These are phyloP conservation scores for Neocallimastix lanati DNA, from an alignment of 192 early-diverging fungal species.

Conservation along the genomic window DNA sequence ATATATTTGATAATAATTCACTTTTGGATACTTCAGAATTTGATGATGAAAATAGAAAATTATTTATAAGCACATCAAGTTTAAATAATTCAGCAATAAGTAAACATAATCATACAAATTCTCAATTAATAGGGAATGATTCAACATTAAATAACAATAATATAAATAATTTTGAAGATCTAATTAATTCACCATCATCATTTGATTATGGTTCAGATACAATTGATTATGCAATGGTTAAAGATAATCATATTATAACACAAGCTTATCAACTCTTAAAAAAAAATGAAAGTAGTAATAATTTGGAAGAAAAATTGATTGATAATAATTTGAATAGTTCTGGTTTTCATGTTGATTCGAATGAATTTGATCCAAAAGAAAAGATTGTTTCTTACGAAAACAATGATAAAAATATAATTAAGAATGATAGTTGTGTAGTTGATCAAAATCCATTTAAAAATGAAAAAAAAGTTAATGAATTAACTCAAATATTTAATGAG, in stretches of 20 bases:
- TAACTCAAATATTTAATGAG: background rate
- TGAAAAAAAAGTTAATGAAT: background rate
- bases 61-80: background rate
- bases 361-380: background rate
- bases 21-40: background rate
- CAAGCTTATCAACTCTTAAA: background rate
- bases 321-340: background rate
- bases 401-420: too few species aligned
- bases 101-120: background rate
- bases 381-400: background rate
- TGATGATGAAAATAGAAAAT: background rate
- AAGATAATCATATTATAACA: background rate
- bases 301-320: background rate
- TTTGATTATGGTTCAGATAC: background rate
- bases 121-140: background rate
- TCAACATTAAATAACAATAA: background rate
- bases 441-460: background rate
- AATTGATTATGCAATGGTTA: background rate
- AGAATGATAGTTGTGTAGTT: background rate
- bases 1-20: background rate
- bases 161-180: background rate
- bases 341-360: background rate
- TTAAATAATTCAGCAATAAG: background rate
- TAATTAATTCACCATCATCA: background rate
- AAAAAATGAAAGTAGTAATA: background rate